These are phyloP conservation scores for Hordeum vulgare DNA, from an alignment of 176 grass and related monocot species.

Conservation along the genomic window DNA sequence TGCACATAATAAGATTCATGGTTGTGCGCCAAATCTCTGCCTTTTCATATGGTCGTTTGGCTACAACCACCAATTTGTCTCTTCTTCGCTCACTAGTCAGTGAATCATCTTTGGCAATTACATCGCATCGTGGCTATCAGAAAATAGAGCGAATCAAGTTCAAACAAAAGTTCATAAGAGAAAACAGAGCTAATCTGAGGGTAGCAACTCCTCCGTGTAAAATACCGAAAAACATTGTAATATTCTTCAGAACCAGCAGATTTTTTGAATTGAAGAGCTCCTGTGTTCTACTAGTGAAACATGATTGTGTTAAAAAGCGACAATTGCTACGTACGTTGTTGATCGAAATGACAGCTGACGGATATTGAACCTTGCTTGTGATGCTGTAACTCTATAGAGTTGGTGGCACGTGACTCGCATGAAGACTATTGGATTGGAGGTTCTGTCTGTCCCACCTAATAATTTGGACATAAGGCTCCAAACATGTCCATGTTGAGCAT, in stretches of 20 bases:
- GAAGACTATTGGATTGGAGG: too few relatives aligned
- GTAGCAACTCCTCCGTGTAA: not conserved
- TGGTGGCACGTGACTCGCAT: too few relatives aligned
- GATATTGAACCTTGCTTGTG: too few relatives aligned
- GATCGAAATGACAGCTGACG: not conserved
- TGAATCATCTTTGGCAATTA: too few relatives aligned
- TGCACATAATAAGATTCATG: slow-evolving; percentile 34
- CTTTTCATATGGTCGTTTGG: not conserved
- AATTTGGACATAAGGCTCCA: too few relatives aligned
- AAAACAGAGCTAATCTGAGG: not conserved
- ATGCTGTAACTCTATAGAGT: too few relatives aligned
- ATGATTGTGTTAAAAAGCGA: not conserved
- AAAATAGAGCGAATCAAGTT: not conserved
- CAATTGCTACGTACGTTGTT: not conserved
- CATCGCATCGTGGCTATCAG: not conserved
- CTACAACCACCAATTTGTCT: not conserved
- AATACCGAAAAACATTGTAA: not conserved
- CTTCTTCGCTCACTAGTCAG: not conserved
- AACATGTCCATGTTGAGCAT: too few relatives aligned
- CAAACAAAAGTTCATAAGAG: too few relatives aligned
- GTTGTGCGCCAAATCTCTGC: not conserved
- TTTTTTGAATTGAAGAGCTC: not conserved
- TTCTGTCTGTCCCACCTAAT: too few relatives aligned
- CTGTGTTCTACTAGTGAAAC: not conserved
- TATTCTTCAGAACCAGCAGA: not conserved